Base-by-base conservation (phyloP, 2,329 filamentous ascomycete genomes). In the Fusarium torulosum region DNA sequence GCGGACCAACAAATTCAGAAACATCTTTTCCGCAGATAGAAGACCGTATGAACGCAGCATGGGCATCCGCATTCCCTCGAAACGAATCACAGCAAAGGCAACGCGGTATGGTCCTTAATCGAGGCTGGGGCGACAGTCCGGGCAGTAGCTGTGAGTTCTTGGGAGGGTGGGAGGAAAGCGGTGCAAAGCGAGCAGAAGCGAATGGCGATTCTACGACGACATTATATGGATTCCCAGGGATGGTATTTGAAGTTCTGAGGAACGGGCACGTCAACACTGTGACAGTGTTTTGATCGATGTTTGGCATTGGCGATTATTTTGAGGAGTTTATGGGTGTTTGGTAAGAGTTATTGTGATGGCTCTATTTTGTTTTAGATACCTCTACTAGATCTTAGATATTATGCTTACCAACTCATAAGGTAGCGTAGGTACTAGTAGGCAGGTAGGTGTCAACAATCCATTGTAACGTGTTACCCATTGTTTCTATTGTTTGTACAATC, bases 201-300 rank as follows among this genome's bases (percentile, higher is more conserved):
- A 83, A 77, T 43, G 84, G 85, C 38, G 86, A 88, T 70, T 86
- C 86, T 61, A 88, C 86, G 56, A 97, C 94, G 17, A 95, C 94
- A 64, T 80, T 99, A 27, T 98, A 93, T 80, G 94, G 95, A 2
- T 97, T 97, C 74, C 95, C 96, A 0, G 95, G 96, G 0, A 81
- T 98, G 78, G 88, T 97, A 45, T 98, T 99, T 81, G 96, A 99
- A 80, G 95, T 99, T 27, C 80, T 98, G 78, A 94, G 92, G 87
- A 97, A 97, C 75, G 94, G 92, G 6, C 90, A 89, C 63, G 92
- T 99, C 23, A 96, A 93, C 78, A 91, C 92, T 25, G 83, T 98
- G 76, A 98, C 95, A 11, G 89, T 97, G 23, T 97, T 94, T 81
- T 97, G 77, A 67, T 29, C 21, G 25, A 31, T 29, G 13, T 23